Evolutionary conservation across 176 grass and related monocot species (phyloP), one percentile per base, ranked within the genome.

Genomic region (Urochloa ruziziensis): DNA sequence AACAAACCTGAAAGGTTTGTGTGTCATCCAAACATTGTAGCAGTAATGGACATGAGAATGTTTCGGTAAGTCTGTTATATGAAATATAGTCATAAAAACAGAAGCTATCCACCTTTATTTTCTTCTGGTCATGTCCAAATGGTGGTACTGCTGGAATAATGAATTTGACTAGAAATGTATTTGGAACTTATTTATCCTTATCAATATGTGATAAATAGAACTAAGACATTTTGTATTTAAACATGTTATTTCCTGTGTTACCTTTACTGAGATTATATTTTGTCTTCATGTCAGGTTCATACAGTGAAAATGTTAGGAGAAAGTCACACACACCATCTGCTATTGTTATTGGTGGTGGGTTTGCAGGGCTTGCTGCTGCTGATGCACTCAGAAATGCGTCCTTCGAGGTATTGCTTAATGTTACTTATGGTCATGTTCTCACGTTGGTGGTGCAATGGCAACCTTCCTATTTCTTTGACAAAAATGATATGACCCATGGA

Each of bases 311-410:
- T 88, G 75, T 82, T 70, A 87, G 77, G 54, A 91, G 83, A 78
- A 91, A 89, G 36, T 78, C 91, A 7, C 77, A 80, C 64, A 92
- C 83, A 58, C 93, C 93, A 52, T 92, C 96, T 5, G 96, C 85
- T 64, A 99, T 99, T 86, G 93, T 99, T 83, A 99, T 99, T 15
- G 96, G 96, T 71, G 77, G 85, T 94, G 96, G 96, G 60, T 99
- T 99, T 92, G 93, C 96, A 80, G 96, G 96, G 61, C 85, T 99
- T 81, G 93, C 93, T 85, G 93, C 96, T 66, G 96, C 96, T 21
- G 79, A 99, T 89, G 93, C 93, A 0, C 91, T 99, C 8, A 90
- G 89, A 70, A 98, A 96, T 85, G 91, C 93, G 7, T 96, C 93
- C 37, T 99, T 99, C 48, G 35, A 94, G 93, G 96, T 97, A 91